These are phyloP conservation scores for Pyrenopolyporus hunteri DNA, from an alignment of 495 filamentous ascomycete genomes.

Conservation along the genomic window DNA sequence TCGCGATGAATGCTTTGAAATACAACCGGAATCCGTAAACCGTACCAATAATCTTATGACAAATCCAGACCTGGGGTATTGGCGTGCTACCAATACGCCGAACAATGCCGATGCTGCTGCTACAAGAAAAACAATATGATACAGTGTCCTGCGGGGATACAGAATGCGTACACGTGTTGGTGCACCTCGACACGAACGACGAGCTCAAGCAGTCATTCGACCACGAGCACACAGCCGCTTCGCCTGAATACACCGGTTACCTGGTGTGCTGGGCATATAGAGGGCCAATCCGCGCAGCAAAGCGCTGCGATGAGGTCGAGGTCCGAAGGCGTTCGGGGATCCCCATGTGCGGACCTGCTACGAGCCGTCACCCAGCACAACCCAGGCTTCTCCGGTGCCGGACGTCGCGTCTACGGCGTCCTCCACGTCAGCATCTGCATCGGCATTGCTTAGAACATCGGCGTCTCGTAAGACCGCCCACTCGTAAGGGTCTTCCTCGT, in stretches of 20 bases:
- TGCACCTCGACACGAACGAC: slow-evolving; percentile 19
- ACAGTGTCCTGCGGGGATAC: slow-evolving; percentile 18
- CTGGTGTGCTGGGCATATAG: slow-evolving; percentile 29
- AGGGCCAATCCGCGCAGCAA: slow-evolving; percentile 48
- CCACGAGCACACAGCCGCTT: slow-evolving; percentile 31
- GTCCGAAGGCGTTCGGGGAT: slow-evolving; percentile 44
- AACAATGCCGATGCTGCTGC: slow-evolving; percentile 6
- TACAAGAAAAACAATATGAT: not conserved
- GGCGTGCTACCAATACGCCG: slow-evolving; percentile 26
- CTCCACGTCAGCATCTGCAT: slow-evolving; percentile 12
- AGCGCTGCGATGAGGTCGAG: slow-evolving; percentile 37
- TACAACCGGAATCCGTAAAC: not conserved
- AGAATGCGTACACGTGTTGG: slow-evolving; percentile 21
- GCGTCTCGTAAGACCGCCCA: slow-evolving; percentile 22
- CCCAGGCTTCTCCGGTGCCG: slow-evolving; percentile 40
- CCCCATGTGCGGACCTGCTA: slow-evolving; percentile 54
- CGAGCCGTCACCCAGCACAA: slow-evolving; percentile 55
- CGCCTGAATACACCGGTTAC: slow-evolving; percentile 14
- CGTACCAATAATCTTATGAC: not conserved
- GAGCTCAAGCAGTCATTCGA: slow-evolving; percentile 31
- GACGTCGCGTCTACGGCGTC: slow-evolving; percentile 26
- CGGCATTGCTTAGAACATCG: slow-evolving; percentile 3
- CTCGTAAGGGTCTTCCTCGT: slow-evolving; percentile 11
- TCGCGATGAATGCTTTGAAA: not conserved
- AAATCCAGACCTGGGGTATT: slow-evolving; percentile 11